Conservation (phyloP, 441 rosid genomes). For the Capsella rubella region DNA sequence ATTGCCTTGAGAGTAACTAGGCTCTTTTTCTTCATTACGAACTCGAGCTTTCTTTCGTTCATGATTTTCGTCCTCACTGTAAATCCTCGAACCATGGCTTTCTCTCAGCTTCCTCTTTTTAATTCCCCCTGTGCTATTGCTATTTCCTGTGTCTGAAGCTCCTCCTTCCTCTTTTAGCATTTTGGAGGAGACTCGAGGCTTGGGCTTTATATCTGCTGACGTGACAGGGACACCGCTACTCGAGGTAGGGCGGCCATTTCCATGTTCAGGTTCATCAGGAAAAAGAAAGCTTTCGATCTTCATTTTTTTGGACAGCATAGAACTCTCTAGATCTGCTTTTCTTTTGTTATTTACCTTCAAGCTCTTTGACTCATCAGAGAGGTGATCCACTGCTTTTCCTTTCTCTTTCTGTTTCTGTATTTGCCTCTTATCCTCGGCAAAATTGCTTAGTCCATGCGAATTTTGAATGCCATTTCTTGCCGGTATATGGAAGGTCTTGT, state of each 20-base stretch:
- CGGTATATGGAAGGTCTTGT: slow-evolving; percentile 37
- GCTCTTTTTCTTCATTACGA: slow-evolving; percentile 67
- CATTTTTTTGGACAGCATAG: slow-evolving; percentile 68
- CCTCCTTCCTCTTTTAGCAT: slow-evolving; percentile 60
- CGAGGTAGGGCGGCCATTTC: slow-evolving; percentile 57
- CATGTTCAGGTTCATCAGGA: slow-evolving; percentile 58
- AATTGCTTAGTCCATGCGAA: slow-evolving; percentile 49
- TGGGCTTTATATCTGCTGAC: slow-evolving; percentile 51
- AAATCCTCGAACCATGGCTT: slow-evolving; percentile 49
- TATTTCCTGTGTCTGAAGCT: slow-evolving; percentile 53
- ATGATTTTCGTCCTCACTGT: slow-evolving; percentile 57
- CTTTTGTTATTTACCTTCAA: slow-evolving; percentile 69
- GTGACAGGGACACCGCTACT: slow-evolving; percentile 57
- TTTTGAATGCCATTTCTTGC: slow-evolving; percentile 50
- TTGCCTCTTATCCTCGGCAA: slow-evolving; percentile 54
- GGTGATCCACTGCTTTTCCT: slow-evolving; percentile 57
- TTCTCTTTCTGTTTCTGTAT: slow-evolving; percentile 68
- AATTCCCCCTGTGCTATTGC: slow-evolving; percentile 50
- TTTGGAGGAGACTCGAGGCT: slow-evolving; percentile 52
- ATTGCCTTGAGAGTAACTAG: slow-evolving; percentile 60
- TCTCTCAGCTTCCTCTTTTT: slow-evolving; percentile 73
- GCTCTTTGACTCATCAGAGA: slow-evolving; percentile 57
- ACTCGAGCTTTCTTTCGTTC: slow-evolving; percentile 70
- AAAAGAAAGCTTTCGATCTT: slow-evolving; percentile 55
- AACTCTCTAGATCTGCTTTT: slow-evolving; percentile 56